phyloP scores from a whole-genome alignment of 2,329 filamentous ascomycete species.

The Rhynchosporium secalis region DNA sequence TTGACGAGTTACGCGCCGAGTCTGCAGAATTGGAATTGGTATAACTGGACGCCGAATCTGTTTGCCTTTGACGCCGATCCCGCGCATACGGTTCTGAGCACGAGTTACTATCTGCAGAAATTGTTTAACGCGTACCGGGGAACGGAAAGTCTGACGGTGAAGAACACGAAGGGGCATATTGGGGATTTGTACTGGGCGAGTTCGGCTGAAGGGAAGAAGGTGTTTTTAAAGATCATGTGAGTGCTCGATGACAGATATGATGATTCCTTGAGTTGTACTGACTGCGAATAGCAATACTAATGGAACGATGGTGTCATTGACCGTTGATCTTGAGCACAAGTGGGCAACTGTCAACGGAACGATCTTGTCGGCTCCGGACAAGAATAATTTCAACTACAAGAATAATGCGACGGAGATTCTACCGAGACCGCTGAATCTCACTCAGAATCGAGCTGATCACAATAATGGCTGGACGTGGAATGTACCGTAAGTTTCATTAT shows the following conservation, averaged over 20 bases:
- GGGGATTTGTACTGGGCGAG: slow-evolving; percentile 41
- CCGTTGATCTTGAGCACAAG: slow-evolving; percentile 19
- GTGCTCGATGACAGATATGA: slow-evolving; percentile 2
- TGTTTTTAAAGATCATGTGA: slow-evolving; percentile 32
- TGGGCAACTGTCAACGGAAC: slow-evolving; percentile 30
- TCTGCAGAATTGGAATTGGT: slow-evolving; percentile 41
- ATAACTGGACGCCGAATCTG: slow-evolving; percentile 35
- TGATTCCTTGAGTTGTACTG: neutral
- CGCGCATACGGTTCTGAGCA: slow-evolving; percentile 26
- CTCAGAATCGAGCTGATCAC: slow-evolving; percentile 5
- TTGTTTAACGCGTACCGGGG: slow-evolving; percentile 33
- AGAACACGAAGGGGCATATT: slow-evolving; percentile 25
- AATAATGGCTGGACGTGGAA: slow-evolving; percentile 28
- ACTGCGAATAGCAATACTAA: slow-evolving; percentile 24
- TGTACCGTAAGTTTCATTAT: slow-evolving; percentile 26
- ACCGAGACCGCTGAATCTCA: slow-evolving; percentile 25
- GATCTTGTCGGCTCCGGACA: slow-evolving; percentile 27
- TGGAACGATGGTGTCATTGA: slow-evolving; percentile 21
- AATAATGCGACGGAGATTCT: slow-evolving; percentile 28
- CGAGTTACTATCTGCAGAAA: slow-evolving; percentile 35
- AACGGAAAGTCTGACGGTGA: slow-evolving; percentile 30
- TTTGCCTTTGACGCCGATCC: slow-evolving; percentile 32
- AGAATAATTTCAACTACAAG: slow-evolving; percentile 29
- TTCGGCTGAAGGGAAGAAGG: slow-evolving; percentile 23
- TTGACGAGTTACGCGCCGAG: slow-evolving; percentile 43